phyloP scores from a whole-genome alignment of 106 monocot species.

The Acorus gramineus region DNA sequence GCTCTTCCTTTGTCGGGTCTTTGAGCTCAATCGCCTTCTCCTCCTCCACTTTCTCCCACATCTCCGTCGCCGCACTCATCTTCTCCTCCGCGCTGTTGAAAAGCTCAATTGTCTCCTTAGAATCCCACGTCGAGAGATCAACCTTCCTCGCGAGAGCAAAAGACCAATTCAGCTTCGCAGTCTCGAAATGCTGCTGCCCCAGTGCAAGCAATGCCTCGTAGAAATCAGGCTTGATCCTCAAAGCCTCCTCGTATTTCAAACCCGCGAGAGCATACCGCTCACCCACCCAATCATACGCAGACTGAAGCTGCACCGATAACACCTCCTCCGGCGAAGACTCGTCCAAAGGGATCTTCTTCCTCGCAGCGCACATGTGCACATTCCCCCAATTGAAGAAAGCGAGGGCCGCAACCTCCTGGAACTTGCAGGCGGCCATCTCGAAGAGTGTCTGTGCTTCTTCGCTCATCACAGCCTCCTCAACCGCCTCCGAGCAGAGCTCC shows the following conservation, averaged over 20 bases:
- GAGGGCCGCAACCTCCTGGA: slow-evolving; percentile 95
- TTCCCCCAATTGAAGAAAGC: slow-evolving; percentile 99
- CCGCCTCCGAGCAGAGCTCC: slow-evolving; percentile 91
- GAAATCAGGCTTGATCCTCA: slow-evolving; percentile 80
- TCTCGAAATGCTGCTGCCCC: slow-evolving; percentile 96
- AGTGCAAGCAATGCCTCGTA: slow-evolving; percentile 93
- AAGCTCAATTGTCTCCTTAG: slow-evolving; percentile 53
- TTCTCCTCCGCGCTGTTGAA: slow-evolving; percentile 80
- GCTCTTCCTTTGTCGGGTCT: slow-evolving; percentile 53
- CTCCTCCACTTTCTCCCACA: slow-evolving; percentile 98
- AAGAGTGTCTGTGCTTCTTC: slow-evolving; percentile 88
- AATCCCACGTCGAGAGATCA: slow-evolving; percentile 70
- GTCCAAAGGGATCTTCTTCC: slow-evolving; percentile 80
- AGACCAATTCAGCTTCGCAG: slow-evolving; percentile 94
- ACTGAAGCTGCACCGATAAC: slow-evolving; percentile 44
- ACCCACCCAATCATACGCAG: slow-evolving; percentile 85
- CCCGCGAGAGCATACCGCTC: slow-evolving; percentile 85
- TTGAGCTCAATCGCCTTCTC: slow-evolving; percentile 66
- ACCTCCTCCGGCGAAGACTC: slow-evolving; percentile 57
- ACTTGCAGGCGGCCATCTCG: slow-evolving; percentile 80
- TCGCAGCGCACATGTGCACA: slow-evolving; percentile 94
- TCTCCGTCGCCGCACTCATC: slow-evolving; percentile 82
- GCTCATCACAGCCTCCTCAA: slow-evolving; percentile 77
- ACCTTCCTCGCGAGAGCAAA: slow-evolving; percentile 79
- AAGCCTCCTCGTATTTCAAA: slow-evolving; percentile 73